These are phyloP conservation scores for Endocladia muricata DNA, from an alignment of 31 red algal species.

Conservation along the genomic window DNA sequence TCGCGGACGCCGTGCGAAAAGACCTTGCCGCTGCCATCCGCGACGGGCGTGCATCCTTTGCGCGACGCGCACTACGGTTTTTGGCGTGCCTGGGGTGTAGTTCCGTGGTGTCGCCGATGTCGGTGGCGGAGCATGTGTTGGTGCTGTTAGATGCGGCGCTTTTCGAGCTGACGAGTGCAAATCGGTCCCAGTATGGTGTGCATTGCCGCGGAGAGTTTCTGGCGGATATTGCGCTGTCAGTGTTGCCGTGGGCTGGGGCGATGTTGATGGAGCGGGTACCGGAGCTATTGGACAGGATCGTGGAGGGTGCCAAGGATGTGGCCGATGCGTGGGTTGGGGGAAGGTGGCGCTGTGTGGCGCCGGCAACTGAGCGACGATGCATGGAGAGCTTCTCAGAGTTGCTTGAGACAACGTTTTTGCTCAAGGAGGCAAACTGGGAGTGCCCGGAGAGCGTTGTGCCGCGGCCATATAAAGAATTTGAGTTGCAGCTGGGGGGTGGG, in stretches of 20 bases:
- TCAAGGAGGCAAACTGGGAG: constrained; percentile 24
- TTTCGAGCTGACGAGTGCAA: constrained; percentile 42
- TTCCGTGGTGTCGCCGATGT: constrained; percentile 35
- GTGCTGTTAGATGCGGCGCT: constrained; percentile 54
- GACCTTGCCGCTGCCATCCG: constrained; percentile 44
- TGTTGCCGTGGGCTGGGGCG: constrained; percentile 41
- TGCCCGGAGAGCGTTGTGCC: constrained; percentile 22
- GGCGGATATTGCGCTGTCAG: constrained; percentile 56
- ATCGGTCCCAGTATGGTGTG: constrained; percentile 42
- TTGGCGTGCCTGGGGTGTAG: constrained; percentile 61
- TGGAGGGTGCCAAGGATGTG: constrained; percentile 4
- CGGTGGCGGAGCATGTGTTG: constrained; percentile 49
- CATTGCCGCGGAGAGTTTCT: constrained; percentile 67
- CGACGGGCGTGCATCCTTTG: constrained; percentile 42
- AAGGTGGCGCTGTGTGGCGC: constrained; percentile 44
- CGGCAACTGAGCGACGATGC: constrained; percentile 27
- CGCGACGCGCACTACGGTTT: constrained; percentile 75
- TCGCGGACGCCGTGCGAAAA: constrained; percentile 29
- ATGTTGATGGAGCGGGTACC: constrained; percentile 26
- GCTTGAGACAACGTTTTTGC: constrained; percentile 5
- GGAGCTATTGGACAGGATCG: constrained; percentile 28
- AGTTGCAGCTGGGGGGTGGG: constrained; percentile 23
- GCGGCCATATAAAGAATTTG: constrained; percentile 35
- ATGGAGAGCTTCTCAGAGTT: constrained; percentile 44
- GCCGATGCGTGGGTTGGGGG: constrained; percentile 37